Conservation (phyloP, 176 grass and related monocot species). For the Calamus simplicifolius region DNA sequence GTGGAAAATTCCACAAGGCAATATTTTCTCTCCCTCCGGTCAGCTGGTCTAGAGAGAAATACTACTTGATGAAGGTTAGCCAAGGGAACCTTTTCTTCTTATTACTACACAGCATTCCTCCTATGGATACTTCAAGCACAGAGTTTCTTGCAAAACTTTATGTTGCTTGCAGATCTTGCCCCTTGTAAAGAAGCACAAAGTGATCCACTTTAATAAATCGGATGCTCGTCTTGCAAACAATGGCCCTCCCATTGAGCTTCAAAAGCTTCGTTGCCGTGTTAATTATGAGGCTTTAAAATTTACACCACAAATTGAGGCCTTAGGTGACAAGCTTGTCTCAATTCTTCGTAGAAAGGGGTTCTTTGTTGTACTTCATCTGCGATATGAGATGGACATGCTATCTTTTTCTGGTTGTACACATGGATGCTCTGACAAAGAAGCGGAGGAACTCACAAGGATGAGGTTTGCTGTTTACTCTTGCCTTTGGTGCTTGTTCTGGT, state of each 20-base stretch:
- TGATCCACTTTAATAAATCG: conserved; percentile 82
- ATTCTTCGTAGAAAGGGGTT: conserved; percentile 47
- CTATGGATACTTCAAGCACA: too few relatives aligned
- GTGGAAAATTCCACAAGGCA: conserved; percentile 25
- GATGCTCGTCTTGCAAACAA: conserved; percentile 89
- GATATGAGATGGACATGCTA: conserved; percentile 99
- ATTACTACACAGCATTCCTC: too few relatives aligned
- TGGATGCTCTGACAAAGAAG: conserved; percentile 73
- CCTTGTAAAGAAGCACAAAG: conserved; percentile 79
- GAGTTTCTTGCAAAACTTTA: not conserved
- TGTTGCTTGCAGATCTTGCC: conserved; percentile 58
- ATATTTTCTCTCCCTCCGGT: conserved; percentile 76
- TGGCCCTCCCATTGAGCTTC: conserved; percentile 70
- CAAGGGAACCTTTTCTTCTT: conserved; percentile 3
- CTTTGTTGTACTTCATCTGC: conserved; percentile 87
- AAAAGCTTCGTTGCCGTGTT: conserved; percentile 79
- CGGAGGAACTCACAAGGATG: conserved; percentile 74
- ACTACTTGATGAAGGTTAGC: conserved; percentile 87
- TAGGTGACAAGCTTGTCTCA: conserved; percentile 76
- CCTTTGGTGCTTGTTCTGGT: conserved; percentile 9
- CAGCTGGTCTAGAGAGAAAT: conserved; percentile 93
- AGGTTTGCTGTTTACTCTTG: conserved; percentile 38
- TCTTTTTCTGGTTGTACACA: conserved; percentile 92
- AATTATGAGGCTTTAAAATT: conserved; percentile 82
- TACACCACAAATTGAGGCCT: conserved; percentile 70